phyloP scores from a whole-genome alignment of 169 alveolate species.

The Cryptosporidium andersoni region DNA sequence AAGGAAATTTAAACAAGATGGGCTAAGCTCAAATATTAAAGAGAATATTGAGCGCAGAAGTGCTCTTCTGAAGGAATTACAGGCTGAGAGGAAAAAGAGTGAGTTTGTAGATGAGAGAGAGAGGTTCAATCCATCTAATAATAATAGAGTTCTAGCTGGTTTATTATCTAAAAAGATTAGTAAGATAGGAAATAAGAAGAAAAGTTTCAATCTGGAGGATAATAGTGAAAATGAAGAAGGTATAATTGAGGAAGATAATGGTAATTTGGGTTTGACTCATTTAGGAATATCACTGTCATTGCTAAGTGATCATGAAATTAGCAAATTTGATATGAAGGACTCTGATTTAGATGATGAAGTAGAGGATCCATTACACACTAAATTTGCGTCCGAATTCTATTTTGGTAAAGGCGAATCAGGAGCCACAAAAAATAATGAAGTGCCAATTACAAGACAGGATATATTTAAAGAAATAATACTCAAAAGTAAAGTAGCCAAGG shows the following conservation, averaged over 20 bases:
- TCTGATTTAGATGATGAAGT: conserved; percentile 4
- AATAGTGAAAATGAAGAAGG: not conserved
- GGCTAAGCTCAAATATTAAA: conserved; percentile 15
- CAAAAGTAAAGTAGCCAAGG: conserved; percentile 50
- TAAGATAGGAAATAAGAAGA: not conserved
- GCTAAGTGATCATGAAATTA: conserved; percentile 11
- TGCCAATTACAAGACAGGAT: conserved; percentile 29
- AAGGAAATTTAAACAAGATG: not conserved
- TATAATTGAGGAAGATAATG: not conserved
- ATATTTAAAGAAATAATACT: conserved; percentile 54
- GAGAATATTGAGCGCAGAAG: conserved; percentile 17
- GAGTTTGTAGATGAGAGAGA: conserved; percentile 68
- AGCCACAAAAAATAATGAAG: not conserved
- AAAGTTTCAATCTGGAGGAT: conserved; percentile 1
- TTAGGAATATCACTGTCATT: conserved; percentile 50
- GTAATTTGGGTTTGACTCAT: conserved; percentile 54
- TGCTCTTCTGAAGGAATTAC: conserved; percentile 17
- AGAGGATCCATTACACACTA: not conserved
- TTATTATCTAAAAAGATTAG: not conserved
- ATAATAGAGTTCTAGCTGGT: not conserved
- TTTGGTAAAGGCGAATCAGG: conserved; percentile 48
- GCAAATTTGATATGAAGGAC: not conserved
- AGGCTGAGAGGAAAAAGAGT: conserved; percentile 23
- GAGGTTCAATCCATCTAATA: conserved; percentile 21
- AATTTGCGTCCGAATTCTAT: conserved; percentile 41